Conservation (phyloP, 2,329 filamentous ascomycete genomes). For the Westerdykella ornata region DNA sequence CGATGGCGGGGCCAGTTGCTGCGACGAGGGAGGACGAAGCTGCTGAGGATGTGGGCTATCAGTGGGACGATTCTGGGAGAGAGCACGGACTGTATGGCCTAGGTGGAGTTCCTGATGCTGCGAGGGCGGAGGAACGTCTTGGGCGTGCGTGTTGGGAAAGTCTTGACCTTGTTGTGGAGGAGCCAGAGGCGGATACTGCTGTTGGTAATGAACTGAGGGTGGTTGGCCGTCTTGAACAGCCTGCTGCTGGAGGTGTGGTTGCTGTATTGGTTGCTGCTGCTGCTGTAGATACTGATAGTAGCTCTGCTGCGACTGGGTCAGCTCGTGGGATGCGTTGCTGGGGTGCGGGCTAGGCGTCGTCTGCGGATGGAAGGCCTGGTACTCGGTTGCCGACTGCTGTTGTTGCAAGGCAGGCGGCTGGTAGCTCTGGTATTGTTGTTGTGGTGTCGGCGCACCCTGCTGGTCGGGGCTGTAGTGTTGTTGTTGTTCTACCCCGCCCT, state of each 20-base stretch:
- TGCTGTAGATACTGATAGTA: conserved; percentile 30
- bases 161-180: conserved; percentile 28
- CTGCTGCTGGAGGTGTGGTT: conserved; percentile 22
- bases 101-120: conserved; percentile 32
- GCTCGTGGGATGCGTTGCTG: conserved; percentile 20
- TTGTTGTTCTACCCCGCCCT: conserved; percentile 31
- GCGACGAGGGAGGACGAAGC: conserved; percentile 30
- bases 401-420: conserved; percentile 19
- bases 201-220: conserved; percentile 23
- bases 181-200: conserved; percentile 20
- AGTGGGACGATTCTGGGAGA: conserved; percentile 25
- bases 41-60: conserved; percentile 28
- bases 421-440: conserved; percentile 26
- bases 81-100: conserved; percentile 25
- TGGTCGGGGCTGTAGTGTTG: conserved; percentile 35
- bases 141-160: conserved; percentile 19
- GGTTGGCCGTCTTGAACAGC: conserved; percentile 21
- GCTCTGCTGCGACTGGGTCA: conserved; percentile 21
- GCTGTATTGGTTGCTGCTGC: conserved; percentile 15
- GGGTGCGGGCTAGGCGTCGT: conserved; percentile 25
- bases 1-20: conserved; percentile 31
- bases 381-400: conserved; percentile 20
- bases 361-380: conserved; percentile 31
- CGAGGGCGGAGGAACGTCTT: conserved; percentile 22
- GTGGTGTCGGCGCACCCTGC: conserved; percentile 24